Evolutionary conservation across 306 rosid species (phyloP).

Genomic region (Cicer cuneatum): DNA sequence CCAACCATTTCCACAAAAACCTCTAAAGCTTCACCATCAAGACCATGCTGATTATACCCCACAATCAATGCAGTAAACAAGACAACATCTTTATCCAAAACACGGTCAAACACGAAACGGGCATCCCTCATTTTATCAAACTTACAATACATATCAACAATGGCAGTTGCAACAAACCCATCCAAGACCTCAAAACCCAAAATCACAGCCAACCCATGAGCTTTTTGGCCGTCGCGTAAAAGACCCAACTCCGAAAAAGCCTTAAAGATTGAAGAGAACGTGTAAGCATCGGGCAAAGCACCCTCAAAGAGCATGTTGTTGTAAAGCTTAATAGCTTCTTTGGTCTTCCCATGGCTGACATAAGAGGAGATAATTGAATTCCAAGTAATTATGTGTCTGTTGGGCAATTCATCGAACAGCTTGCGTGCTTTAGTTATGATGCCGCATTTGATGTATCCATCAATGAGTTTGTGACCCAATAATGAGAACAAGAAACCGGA

Average conservation of each 20-base stretch:
- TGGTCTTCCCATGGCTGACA: conserved; percentile 49
- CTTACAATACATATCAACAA: conserved; percentile 74
- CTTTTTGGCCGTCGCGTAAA: conserved; percentile 48
- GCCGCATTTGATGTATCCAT: conserved; percentile 59
- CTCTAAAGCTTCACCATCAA: conserved; percentile 57
- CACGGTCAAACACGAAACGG: conserved; percentile 57
- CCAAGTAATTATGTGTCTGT: conserved; percentile 59
- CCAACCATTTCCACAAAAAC: conserved; percentile 58
- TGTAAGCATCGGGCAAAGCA: conserved; percentile 66
- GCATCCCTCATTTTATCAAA: conserved; percentile 63
- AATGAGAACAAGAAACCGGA: conserved; percentile 41
- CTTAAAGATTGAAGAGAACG: conserved; percentile 68
- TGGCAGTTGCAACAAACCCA: conserved; percentile 64
- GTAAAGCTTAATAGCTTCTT: conserved; percentile 57
- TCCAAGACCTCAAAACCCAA: conserved; percentile 66
- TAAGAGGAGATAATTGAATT: conserved; percentile 64
- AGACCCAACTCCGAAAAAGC: conserved; percentile 61
- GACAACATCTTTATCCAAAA: conserved; percentile 70
- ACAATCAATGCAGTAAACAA: conserved; percentile 71
- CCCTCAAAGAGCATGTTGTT: conserved; percentile 60
- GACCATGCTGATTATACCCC: conserved; percentile 62
- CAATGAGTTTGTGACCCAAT: conserved; percentile 60
- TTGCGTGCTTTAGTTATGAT: conserved; percentile 58
- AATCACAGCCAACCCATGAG: conserved; percentile 73
- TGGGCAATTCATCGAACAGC: conserved; percentile 65